Conservation (phyloP, 108 stramenopile genomes). For the Discostella stelligeroides region DNA sequence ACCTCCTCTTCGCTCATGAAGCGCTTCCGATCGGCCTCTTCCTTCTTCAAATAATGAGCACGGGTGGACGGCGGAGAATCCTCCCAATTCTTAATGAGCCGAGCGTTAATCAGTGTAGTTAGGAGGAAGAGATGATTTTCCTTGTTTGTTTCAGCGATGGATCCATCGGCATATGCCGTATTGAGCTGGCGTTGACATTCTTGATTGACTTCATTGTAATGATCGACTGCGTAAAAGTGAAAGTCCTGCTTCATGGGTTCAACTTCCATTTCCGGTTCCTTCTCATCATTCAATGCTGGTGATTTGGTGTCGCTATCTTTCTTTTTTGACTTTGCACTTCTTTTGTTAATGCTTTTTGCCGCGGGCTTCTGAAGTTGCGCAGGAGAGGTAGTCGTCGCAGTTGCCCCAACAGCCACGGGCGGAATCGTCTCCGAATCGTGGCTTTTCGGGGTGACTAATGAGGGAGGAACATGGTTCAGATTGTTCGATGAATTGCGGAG, state of each 20-base stretch:
- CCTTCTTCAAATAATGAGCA: conserved; percentile 59
- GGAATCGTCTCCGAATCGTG: conserved; percentile 27
- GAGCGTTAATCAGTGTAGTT: conserved; percentile 73
- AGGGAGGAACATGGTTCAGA: conserved; percentile 8
- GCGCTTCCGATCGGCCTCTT: conserved; percentile 79
- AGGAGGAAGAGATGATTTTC: conserved; percentile 57
- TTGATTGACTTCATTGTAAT: conserved; percentile 34
- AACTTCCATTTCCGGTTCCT: conserved; percentile 43
- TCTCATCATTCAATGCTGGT: conserved; percentile 22
- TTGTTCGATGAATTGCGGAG: background rate
- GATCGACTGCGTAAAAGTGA: conserved; percentile 76
- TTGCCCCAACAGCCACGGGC: background rate
- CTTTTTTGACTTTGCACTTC: conserved; percentile 15
- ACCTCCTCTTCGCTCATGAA: conserved; percentile 90
- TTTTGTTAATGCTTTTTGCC: conserved; percentile 21
- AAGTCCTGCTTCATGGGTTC: conserved; percentile 86
- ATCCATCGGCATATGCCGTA: conserved; percentile 17
- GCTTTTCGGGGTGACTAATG: conserved; percentile 36
- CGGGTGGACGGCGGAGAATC: conserved; percentile 50
- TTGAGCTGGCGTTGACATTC: conserved; percentile 59
- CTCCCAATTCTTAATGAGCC: conserved; percentile 79
- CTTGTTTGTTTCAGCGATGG: conserved; percentile 27
- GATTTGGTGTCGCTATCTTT: conserved; percentile 15
- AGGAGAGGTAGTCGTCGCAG: background rate
- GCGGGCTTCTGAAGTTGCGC: conserved; percentile 15